Evolutionary conservation across 179 eudicot genomes (phyloP).

Genomic region (Beta macrorhiza): DNA sequence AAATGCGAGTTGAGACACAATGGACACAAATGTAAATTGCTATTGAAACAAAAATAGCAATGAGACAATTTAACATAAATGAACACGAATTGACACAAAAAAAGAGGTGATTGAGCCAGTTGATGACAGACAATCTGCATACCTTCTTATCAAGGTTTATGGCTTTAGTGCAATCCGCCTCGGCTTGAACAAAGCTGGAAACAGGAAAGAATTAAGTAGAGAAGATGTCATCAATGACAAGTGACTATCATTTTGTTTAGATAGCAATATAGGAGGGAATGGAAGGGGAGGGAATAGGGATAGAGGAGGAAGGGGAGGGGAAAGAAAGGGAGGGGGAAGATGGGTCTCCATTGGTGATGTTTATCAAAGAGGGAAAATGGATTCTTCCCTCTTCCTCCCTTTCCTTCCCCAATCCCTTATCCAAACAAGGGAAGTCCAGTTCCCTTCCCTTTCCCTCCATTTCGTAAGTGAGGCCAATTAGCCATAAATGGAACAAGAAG

Average conservation of each 20-base stretch:
- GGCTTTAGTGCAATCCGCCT: conserved; percentile 77
- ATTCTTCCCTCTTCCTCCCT: no score
- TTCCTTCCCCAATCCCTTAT: no score
- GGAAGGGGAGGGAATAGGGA: no score
- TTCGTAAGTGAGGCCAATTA: background rate
- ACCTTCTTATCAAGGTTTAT: conserved; percentile 90
- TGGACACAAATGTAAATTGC: background rate
- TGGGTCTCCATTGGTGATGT: no score
- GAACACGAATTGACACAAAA: background rate
- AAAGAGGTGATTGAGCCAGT: conserved; percentile 1
- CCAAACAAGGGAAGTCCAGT: no score
- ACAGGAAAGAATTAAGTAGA: conserved; percentile 1
- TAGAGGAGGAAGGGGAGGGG: no score
- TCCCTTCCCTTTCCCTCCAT: no score
- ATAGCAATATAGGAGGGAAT: no score
- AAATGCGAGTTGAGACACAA: background rate
- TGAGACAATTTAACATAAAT: background rate
- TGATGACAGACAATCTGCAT: conserved; percentile 8
- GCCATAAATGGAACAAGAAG: background rate
- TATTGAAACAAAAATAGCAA: background rate
- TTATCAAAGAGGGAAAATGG: no score
- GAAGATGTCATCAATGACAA: background rate
- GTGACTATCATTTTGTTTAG: no score
- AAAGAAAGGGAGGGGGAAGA: no score
- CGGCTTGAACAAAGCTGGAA: conserved; percentile 76